These are phyloP conservation scores for Neurospora sp. DNA, from an alignment of 2,329 filamentous ascomycete genomes.

Conservation along the genomic window DNA sequence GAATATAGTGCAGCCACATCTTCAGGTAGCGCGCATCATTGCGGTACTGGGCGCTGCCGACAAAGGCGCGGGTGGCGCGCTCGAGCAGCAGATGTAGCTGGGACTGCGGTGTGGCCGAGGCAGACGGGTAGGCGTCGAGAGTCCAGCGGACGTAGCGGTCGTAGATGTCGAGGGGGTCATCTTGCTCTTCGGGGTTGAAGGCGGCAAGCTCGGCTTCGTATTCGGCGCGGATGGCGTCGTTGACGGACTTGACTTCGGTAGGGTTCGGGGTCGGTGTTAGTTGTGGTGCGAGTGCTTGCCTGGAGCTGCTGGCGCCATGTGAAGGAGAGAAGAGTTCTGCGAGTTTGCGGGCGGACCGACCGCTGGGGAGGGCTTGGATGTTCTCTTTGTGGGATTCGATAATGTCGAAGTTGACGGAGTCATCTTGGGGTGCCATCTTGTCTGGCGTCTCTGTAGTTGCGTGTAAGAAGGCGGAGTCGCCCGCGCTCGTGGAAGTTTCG, in stretches of 20 bases:
- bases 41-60: slow-evolving; percentile 77
- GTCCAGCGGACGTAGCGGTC: slow-evolving; percentile 98
- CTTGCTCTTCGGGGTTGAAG: slow-evolving; percentile 60
- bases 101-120: slow-evolving; percentile 85
- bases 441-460: background rate
- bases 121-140: slow-evolving; percentile 84
- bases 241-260: slow-evolving; percentile 60
- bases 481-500: background rate
- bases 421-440: slow-evolving; percentile 38
- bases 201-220: slow-evolving; percentile 75
- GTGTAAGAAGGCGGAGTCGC: background rate
- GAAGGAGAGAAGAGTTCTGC: slow-evolving; percentile 69
- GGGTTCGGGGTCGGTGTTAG: slow-evolving; percentile 55
- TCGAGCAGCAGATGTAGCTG: slow-evolving; percentile 82
- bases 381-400: slow-evolving; percentile 98
- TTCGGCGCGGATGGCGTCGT: slow-evolving; percentile 69
- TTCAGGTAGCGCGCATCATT: slow-evolving; percentile 92
- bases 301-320: background rate
- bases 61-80: slow-evolving; percentile 82
- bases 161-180: slow-evolving; percentile 91
- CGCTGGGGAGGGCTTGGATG: slow-evolving; percentile 84
- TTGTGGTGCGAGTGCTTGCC: slow-evolving; percentile 40
- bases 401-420: slow-evolving; percentile 70
- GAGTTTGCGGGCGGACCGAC: slow-evolving; percentile 78
- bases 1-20: slow-evolving; percentile 89